These are phyloP conservation scores for Diaporthe eres DNA, from an alignment of 2,329 filamentous ascomycete genomes.

Conservation along the genomic window DNA sequence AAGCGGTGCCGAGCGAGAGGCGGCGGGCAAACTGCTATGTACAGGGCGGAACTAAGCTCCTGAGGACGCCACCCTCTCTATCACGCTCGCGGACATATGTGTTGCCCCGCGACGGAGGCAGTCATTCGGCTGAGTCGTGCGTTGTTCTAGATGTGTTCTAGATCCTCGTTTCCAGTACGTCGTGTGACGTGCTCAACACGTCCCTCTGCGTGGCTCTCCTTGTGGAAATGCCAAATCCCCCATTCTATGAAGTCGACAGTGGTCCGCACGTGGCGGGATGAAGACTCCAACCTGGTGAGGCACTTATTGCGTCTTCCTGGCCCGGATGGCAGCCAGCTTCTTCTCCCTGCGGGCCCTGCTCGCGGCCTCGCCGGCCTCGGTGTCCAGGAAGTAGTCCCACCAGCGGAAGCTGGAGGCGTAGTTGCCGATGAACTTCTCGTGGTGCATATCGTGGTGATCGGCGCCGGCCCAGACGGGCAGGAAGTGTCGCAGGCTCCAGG, in stretches of 20 bases:
- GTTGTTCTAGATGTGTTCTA: slow-evolving; percentile 3
- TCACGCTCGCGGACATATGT: slow-evolving; percentile 5
- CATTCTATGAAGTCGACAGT: neutral
- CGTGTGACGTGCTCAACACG: slow-evolving; percentile 26
- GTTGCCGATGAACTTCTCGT: slow-evolving; percentile 99
- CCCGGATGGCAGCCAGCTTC: slow-evolving; percentile 76
- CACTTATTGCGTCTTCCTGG: slow-evolving; percentile 77
- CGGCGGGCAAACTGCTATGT: slow-evolving; percentile 31
- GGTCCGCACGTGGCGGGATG: neutral
- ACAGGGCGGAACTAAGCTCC: slow-evolving; percentile 28
- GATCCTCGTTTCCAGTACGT: slow-evolving; percentile 12
- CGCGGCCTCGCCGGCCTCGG: slow-evolving; percentile 91
- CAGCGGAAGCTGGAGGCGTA: slow-evolving; percentile 98
- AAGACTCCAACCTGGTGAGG: neutral
- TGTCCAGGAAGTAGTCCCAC: slow-evolving; percentile 97
- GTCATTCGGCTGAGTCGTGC: slow-evolving; percentile 19
- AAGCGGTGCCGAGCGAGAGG: slow-evolving; percentile 33
- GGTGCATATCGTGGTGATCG: slow-evolving; percentile 95
- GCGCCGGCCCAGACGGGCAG: slow-evolving; percentile 98
- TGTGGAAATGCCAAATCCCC: neutral
- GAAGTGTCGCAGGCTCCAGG: slow-evolving; percentile 96
- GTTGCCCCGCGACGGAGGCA: neutral
- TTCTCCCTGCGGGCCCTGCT: slow-evolving; percentile 85
- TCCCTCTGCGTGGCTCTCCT: neutral
- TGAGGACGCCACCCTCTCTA: slow-evolving; percentile 38